Evolutionary conservation across 371 early-diverging fungal genomes (phyloP), one percentile per base, ranked within the genome.

Genomic region (Rhizomucor miehei): DNA sequence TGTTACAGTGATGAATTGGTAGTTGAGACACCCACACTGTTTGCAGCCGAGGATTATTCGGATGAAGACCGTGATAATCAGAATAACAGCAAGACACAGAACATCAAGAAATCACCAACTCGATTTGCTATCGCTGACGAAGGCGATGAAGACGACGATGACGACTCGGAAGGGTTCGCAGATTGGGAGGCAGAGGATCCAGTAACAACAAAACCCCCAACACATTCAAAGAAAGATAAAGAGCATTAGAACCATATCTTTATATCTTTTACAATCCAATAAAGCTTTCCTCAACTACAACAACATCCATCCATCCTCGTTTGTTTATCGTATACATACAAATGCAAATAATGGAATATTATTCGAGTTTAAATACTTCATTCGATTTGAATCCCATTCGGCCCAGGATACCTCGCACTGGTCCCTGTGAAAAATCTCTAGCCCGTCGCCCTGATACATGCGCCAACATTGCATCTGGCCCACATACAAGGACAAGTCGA

Each of bases 311-410:
- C 29, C 29, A 29, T 29, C 29, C 29, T n/a, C n/a, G n/a, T n/a
- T n/a, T n/a, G n/a, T n/a, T n/a, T n/a, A n/a, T n/a, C n/a, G n/a
- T n/a, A n/a, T n/a, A n/a, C n/a, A n/a, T n/a, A n/a, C n/a, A n/a
- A n/a, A n/a, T n/a, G n/a, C n/a, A n/a, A n/a, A 29, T 29, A 8
- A 29, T 29, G 8, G 48, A 49, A 25, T 25, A 29, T 49, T 49
- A 56, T 62, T 69, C 66, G 56, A 79, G 66, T 55, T 77, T 75
- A 65, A 66, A 77, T 21, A 74, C 65, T 60, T 74, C 60, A 47
- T 53, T 54, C n/a, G 70, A 62, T 16, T 63, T 41, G 19, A 66
- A 60, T 6, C 71, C 73, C 48, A 69, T 47, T 39, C 53, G 54
- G 29, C 61, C 63, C 13, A 77, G 52, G 4, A 77, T 50, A 23